Base-by-base conservation (phyloP, 495 filamentous ascomycete genomes). In the Usnea hakonensis region DNA sequence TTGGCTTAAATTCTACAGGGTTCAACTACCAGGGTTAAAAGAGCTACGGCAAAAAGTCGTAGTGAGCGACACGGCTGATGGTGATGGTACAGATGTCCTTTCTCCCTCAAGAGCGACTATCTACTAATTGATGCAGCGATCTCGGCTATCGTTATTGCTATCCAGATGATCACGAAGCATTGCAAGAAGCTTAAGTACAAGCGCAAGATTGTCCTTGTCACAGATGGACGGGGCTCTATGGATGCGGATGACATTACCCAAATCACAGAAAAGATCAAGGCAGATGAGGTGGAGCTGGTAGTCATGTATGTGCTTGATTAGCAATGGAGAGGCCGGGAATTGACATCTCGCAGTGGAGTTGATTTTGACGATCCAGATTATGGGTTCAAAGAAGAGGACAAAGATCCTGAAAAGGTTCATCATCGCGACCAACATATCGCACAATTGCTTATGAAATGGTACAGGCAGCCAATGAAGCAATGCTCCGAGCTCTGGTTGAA, bases 301-400 rank as follows among this genome's bases (percentile, higher is more conserved):
- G 72, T 97, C 23, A 73, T 98, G 91, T 94, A 71, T 73, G 88
- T 83, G 8, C 21, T 8, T 17, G 3, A 7, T 9, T 19, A 1
- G 5, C 9, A 30, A 13, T 33, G 16, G 41, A 35, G 11, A 28
- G n/a, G 7, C 19, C 36, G 58, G 28, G 16, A 41, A 55, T 71
- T 80, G 70, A 80, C 58, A n/a, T 50, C 50, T 16, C 33, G n/a
- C 64, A 95, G 91, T 57, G 94, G 94, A 9, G 82, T 92, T 32
- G 94, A 99, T 74, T 97, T 97, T 71, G 91, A 99, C 67, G 95
- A 97, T 75, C 70, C 85, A 5, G 91, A 96, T 36, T 96, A 85
- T 68, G 91, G 92, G 33, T 87, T 90, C 68, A 95, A 93, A 72
- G 93, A 99, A 77, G 93, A 99, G 73, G 84, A 88, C 66, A 99